Evolutionary conservation across 2,329 filamentous ascomycete genomes (phyloP).

Genomic region (Geosmithia morbida): DNA sequence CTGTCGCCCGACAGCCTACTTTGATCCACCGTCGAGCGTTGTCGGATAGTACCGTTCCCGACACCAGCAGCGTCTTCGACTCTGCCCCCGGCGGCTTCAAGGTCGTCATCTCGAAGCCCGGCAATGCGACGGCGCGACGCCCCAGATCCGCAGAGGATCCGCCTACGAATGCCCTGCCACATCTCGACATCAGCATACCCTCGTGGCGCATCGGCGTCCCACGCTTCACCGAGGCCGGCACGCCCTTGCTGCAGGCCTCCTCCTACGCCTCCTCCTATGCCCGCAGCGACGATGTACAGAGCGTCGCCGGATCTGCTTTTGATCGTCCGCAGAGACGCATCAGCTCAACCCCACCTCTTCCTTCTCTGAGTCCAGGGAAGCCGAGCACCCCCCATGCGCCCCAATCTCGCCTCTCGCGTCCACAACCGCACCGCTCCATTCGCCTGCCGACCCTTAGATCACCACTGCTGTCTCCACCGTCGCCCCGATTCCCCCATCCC

Average conservation of each 20-base stretch:
- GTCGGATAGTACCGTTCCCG: constrained; percentile 66
- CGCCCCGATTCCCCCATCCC: constrained; percentile 23
- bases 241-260: constrained; percentile 67
- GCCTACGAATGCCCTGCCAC: constrained; percentile 27
- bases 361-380: constrained; percentile 15
- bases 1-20: constrained; percentile 5
- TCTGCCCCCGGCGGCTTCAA: constrained; percentile 58
- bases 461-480: constrained; percentile 7
- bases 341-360: constrained; percentile 9
- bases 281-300: constrained; percentile 48
- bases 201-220: constrained; percentile 74
- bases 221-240: constrained; percentile 63
- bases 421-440: constrained; percentile 1
- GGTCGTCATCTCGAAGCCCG: constrained; percentile 64
- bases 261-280: constrained; percentile 64
- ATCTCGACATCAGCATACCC: constrained; percentile 65
- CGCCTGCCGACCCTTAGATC: no score
- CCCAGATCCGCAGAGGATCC: constrained; percentile 50
- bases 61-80: constrained; percentile 36
- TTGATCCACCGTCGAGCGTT: constrained; percentile 44
- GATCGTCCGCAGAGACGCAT: constrained; percentile 1
- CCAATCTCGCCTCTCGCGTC: constrained; percentile 14
- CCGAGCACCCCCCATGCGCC: constrained; percentile 23
- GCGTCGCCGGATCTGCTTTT: background rate
- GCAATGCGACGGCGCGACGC: constrained; percentile 30